Evolutionary conservation across 1,284 basidiomycete species (phyloP), one percentile per base, ranked within the genome.

Genomic region (Cutaneotrichosporon curvatum): DNA sequence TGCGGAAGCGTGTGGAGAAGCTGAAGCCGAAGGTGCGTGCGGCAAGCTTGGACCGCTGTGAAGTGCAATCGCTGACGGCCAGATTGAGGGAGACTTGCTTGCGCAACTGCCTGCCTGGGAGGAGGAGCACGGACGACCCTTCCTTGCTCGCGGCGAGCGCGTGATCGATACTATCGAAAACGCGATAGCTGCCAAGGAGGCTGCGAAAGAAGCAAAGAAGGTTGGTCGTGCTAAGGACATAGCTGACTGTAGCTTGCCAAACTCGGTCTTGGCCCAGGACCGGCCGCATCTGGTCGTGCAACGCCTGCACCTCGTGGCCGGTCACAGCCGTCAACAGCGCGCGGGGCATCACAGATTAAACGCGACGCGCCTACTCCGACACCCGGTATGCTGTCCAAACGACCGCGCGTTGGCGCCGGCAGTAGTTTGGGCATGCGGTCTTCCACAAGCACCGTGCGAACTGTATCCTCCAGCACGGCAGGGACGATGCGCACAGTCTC

Each of bases 1-100:
- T 95, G 84, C 79, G 94, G 44, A 98, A 96, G 72, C 77, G 92
- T 11, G 89, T 99, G n/a, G 79, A 79, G 54, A 85, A 88, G 65
- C 84, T 95, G 72, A 97, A 96, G 68, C 94, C 94, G 20, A 81
- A 86, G 64, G 91, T 94, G 61, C 51, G 83, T 53, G n/a, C 19
- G 28, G 19, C 28, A 7, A 7, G 20, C 19, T 7, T 7, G 25
- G 25, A 28, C 8, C 25, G 25, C 25, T n/a, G n/a, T n/a, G n/a
- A n/a, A n/a, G n/a, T n/a, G n/a, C n/a, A n/a, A n/a, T 43, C 4
- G 28, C 38, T 37, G 25, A 40, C 32, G 0, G n/a, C 36, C 57
- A 92, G 89, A 78, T 95, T 49, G 92, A 96, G 71, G 81, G 83
- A 56, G 90, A 97, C 51, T 76, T 99, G 6, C 71, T 95, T 10